Percentiles rank a stretch among this genome's conserved stretches.
Conservation (phyloP, 495 filamentous ascomycete genomes). For the Lasiosphaeria miniovina region DNA sequence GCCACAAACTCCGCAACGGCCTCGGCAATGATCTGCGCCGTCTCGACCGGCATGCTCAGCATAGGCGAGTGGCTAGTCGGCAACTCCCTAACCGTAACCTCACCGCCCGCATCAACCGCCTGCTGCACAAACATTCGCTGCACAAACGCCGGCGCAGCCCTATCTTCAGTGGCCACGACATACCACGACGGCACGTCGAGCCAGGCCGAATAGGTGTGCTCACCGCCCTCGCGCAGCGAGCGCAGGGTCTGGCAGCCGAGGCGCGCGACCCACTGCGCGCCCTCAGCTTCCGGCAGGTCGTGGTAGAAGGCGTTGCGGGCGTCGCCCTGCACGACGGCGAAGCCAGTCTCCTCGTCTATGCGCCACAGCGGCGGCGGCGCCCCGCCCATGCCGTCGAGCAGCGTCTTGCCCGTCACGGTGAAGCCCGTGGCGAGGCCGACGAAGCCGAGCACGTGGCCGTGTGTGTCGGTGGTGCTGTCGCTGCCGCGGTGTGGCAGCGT, state of each 20-base stretch:
- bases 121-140: conserved; percentile 22
- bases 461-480: background rate
- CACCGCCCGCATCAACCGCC: conserved; percentile 26
- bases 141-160: conserved; percentile 23
- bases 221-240: conserved; percentile 25
- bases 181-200: conserved; percentile 31
- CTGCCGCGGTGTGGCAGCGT: background rate
- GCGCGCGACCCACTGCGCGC: conserved; percentile 27
- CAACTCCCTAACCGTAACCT: conserved; percentile 27
- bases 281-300: conserved; percentile 33
- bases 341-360: conserved; percentile 23
- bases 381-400: conserved; percentile 30
- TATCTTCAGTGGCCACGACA: conserved; percentile 26
- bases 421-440: conserved; percentile 33
- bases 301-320: conserved; percentile 33
- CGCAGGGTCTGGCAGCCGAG: conserved; percentile 27
- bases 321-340: conserved; percentile 22
- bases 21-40: conserved; percentile 28
- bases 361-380: conserved; percentile 29
- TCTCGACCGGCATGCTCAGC: conserved; percentile 33
- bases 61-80: conserved; percentile 30
- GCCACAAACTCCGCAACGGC: conserved; percentile 27
- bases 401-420: conserved; percentile 23
- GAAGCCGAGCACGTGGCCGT: conserved; percentile 31
- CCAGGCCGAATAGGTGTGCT: conserved; percentile 33